Conservation (phyloP, 768 basidiomycete genomes). For the Rubroboletus satanas region DNA sequence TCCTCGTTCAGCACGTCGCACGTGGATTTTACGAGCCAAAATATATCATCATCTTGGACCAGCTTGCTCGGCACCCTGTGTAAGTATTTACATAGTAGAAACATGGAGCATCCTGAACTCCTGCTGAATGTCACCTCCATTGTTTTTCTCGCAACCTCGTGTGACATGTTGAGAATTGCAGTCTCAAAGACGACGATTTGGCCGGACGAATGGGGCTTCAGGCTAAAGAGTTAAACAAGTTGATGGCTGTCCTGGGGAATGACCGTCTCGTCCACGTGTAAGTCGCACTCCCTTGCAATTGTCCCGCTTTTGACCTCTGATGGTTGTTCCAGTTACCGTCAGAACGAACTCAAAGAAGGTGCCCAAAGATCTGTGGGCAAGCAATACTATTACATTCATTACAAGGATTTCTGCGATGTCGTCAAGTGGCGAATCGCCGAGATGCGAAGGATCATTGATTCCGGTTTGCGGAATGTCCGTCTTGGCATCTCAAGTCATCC, state of each 20-base stretch:
- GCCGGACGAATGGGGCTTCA: constrained; percentile 88
- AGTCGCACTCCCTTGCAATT: constrained; percentile 26
- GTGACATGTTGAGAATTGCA: constrained; percentile 34
- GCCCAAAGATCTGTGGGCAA: constrained; percentile 83
- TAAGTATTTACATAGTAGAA: constrained; percentile 56
- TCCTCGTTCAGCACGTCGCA: constrained; percentile 89
- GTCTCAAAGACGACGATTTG: constrained; percentile 91
- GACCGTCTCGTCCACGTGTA: constrained; percentile 78
- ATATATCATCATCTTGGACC: constrained; percentile 88
- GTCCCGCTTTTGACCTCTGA: constrained; percentile 1
- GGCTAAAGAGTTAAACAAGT: constrained; percentile 85
- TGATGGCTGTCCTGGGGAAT: constrained; percentile 76
- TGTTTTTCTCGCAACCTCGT: constrained; percentile 6
- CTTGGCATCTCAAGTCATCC: too few relatives aligned
- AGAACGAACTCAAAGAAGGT: constrained; percentile 89
- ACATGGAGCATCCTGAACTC: constrained; percentile 17
- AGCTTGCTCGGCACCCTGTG: constrained; percentile 90
- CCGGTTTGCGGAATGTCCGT: constrained; percentile 67
- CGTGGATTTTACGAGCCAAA: constrained; percentile 94
- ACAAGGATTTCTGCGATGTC: constrained; percentile 69
- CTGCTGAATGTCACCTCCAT: constrained; percentile 15
- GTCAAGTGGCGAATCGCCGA: constrained; percentile 96
- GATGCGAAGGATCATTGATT: constrained; percentile 88
- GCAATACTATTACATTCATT: constrained; percentile 47
- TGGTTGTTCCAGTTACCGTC: constrained; percentile 59